Evolutionary conservation across 352 stramenopile species (phyloP), one percentile per base, ranked within the genome.

Genomic region (Phytophthora europaea): DNA sequence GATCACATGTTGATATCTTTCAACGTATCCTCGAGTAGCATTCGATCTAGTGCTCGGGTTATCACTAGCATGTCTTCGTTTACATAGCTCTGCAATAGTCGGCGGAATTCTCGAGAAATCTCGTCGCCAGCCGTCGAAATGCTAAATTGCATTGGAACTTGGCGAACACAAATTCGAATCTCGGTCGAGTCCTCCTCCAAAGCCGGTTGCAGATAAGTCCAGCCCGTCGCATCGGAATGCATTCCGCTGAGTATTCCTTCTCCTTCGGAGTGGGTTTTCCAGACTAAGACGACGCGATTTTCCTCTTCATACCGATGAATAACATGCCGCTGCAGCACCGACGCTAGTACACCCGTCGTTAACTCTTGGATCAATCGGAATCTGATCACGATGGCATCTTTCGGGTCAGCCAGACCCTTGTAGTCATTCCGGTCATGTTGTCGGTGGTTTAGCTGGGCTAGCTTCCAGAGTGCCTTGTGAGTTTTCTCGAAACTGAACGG

Each of bases 221-320:
- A 91, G 1, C 84, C 84, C 0, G 81, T 89, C 38, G 87, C 78
- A 26, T 91, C 79, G 43, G 79, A 82, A 52, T 79, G 79, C 65
- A 88, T 74, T 0, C 72, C 78, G 54, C 70, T 76, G 45, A 82
- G 59, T 6, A 61, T 43, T 18, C 75, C 65, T 59, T 80, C 74
- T 5, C 80, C 78, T 45, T 89, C 73, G 0, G 73, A 76, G 20
- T 82, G 66, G 0, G 64, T 74, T 23, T 81, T 83, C 82, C 84
- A 91, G 23, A 88, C 77, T 12, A 85, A 65, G 18, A 90, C 76
- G 28, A 80, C 80, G 8, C 82, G 80, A 10, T 78, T 70, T 0
- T 50, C 40, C 23, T 84, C 80, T 4, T 76, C 69, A 64, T 85
- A 91, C 20, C 77, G 65, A 18, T 66, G 67, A 4, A 59, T 51